A percentile compares a stretch with the other conserved stretches of the same genome.
phyloP scores from a whole-genome alignment of 257 asterid species.

The Solanum medicagineum region DNA sequence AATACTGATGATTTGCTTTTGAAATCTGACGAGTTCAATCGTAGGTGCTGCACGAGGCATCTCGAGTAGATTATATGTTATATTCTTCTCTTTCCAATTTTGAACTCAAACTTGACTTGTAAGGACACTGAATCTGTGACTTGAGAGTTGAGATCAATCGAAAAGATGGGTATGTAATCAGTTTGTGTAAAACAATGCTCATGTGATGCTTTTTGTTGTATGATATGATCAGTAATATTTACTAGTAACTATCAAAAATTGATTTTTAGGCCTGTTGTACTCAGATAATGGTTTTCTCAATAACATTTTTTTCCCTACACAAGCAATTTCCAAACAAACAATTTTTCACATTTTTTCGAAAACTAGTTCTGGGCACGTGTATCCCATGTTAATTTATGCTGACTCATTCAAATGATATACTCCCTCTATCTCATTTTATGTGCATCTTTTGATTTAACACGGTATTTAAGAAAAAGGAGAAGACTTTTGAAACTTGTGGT shows the following conservation, averaged over 20 bases:
- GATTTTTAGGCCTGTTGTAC: too few species aligned
- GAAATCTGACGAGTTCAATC: not conserved
- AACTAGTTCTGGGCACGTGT: too few species aligned
- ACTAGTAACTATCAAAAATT: not conserved
- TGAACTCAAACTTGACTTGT: not conserved
- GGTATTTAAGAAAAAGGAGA: too few species aligned
- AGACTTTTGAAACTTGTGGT: too few species aligned
- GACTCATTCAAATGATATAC: too few species aligned
- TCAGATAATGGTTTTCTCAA: too few species aligned
- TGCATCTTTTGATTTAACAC: too few species aligned
- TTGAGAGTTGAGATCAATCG: not conserved
- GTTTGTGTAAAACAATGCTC: not conserved
- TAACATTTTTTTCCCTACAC: too few species aligned
- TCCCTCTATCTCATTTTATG: too few species aligned
- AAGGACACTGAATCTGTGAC: not conserved
- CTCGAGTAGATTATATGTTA: not conserved
- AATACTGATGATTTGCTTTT: slow-evolving; percentile 39
- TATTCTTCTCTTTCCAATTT: not conserved
- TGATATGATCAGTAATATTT: not conserved
- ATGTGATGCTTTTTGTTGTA: not conserved
- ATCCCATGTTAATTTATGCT: too few species aligned
- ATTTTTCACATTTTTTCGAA: too few species aligned
- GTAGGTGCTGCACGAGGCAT: not conserved
- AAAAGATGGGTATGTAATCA: not conserved
- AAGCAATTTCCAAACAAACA: too few species aligned